These are phyloP conservation scores for Raphanus raphanistrum DNA, from an alignment of 345 rosid species.

Conservation along the genomic window DNA sequence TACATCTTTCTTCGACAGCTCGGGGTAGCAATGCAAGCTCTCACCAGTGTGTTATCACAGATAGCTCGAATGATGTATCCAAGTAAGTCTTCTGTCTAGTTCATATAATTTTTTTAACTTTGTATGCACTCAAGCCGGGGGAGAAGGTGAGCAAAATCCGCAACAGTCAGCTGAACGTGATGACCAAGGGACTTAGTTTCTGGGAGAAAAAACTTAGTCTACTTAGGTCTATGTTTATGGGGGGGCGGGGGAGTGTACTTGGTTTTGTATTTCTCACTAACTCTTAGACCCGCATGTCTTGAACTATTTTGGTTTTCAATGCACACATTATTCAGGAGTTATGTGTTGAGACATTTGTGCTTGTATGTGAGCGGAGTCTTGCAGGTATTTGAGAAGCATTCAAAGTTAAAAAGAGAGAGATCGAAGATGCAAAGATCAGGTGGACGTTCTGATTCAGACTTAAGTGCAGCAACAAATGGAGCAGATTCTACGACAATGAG, in stretches of 20 bases:
- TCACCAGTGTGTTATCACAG: no score
- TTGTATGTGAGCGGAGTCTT: no score
- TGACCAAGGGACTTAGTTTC: background rate
- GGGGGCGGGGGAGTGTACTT: background rate
- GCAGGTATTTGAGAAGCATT: no score
- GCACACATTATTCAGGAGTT: background rate
- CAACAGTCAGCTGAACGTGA: background rate
- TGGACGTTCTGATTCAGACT: background rate
- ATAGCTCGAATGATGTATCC: background rate
- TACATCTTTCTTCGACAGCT: no score
- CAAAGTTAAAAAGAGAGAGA: no score
- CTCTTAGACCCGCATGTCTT: background rate
- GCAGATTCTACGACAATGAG: background rate
- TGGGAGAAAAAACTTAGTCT: no score
- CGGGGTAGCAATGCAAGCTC: no score
- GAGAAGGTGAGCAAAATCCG: background rate
- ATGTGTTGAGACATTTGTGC: background rate
- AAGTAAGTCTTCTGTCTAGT: background rate
- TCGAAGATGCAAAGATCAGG: background rate
- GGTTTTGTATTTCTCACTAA: background rate
- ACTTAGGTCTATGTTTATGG: no score
- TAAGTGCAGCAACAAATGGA: background rate
- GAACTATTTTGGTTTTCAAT: background rate
- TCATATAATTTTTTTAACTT: no score
- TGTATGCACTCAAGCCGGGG: background rate